Evolutionary conservation across 208 protist genomes (phyloP).

Genomic region (Leishmania tarentolae): DNA sequence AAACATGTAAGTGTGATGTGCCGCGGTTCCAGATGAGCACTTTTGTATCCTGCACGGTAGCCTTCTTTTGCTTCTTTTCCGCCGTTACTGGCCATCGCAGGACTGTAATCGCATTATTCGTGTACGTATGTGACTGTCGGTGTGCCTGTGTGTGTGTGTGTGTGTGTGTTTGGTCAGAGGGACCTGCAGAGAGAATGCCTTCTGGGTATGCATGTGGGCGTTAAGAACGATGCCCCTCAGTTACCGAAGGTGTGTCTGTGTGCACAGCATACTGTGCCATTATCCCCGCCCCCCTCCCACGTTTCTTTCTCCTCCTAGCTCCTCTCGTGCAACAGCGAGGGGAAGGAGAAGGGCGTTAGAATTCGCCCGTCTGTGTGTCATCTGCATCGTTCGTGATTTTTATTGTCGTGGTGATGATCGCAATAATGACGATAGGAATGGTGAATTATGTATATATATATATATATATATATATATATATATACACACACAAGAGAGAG

Average conservation of each 20-base stretch:
- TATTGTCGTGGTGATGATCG: neutral
- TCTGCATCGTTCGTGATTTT: neutral
- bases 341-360: neutral
- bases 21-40: neutral
- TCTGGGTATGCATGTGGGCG: neutral
- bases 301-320: neutral
- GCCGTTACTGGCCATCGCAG: neutral
- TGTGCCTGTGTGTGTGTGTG: no score
- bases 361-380: neutral
- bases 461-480: neutral
- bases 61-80: neutral
- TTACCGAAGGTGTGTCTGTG: neutral
- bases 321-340: neutral
- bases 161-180: neutral
- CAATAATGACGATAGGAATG: neutral
- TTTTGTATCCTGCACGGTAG: neutral
- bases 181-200: neutral
- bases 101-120: neutral
- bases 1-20: neutral
- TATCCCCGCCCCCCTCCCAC: neutral
- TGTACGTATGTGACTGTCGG: neutral
- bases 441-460: neutral
- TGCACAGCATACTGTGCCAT: neutral
- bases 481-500: no score
- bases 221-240: neutral